Conservation (phyloP, 108 stramenopile genomes). For the Cyclotella kingstonii region DNA sequence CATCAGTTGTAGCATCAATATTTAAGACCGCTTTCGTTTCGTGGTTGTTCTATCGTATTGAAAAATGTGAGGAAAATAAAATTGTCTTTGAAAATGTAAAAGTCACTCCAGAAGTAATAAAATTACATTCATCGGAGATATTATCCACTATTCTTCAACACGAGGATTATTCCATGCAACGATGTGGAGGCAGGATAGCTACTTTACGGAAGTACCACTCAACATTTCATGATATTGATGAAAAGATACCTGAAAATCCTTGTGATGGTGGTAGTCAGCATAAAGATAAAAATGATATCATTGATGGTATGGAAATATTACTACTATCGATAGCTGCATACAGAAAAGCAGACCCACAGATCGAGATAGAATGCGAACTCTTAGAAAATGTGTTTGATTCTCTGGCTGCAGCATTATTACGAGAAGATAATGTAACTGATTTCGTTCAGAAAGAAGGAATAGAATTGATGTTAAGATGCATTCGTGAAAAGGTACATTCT, state of each 20-base stretch:
- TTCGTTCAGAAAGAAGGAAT: constrained; percentile 74
- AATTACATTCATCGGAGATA: constrained; percentile 50
- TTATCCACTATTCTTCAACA: constrained; percentile 62
- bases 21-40: constrained; percentile 56
- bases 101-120: constrained; percentile 24
- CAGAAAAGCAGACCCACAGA: constrained; percentile 63
- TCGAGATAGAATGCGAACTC: constrained; percentile 66
- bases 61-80: constrained; percentile 10
- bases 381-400: constrained; percentile 66
- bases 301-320: constrained; percentile 72
- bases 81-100: constrained; percentile 1
- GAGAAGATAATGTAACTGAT: constrained; percentile 46
- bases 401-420: constrained; percentile 57
- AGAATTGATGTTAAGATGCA: constrained; percentile 70
- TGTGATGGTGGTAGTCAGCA: neutral
- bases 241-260: constrained; percentile 5
- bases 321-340: constrained; percentile 56
- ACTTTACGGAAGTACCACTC: constrained; percentile 21
- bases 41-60: constrained; percentile 57
- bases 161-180: constrained; percentile 47
- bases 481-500: constrained; percentile 71
- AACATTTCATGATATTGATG: constrained; percentile 24
- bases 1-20: constrained; percentile 50
- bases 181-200: constrained; percentile 21
- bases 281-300: neutral